A percentile compares a stretch with the other conserved stretches of the same genome.
phyloP scores from a whole-genome alignment of 1,139 yeast species.

The Hansenula sp. region DNA sequence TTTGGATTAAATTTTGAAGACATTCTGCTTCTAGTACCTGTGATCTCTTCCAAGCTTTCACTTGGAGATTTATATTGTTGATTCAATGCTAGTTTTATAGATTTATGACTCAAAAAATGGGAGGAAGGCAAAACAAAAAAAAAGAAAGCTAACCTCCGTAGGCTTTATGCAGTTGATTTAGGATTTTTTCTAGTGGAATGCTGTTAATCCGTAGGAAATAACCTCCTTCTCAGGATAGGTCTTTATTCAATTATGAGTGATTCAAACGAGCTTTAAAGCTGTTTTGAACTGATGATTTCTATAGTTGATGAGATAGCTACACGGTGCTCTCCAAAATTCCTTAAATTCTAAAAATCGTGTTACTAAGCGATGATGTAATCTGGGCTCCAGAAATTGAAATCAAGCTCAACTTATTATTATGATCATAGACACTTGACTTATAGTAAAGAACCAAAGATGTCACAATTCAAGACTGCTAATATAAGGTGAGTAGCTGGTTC shows the following conservation, averaged over 20 bases:
- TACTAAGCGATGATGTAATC: too few species aligned
- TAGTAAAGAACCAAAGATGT: conserved; percentile 3
- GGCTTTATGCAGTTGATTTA: too few species aligned
- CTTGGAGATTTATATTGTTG: not conserved
- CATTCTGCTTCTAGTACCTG: conserved; percentile 4
- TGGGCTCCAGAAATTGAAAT: too few species aligned
- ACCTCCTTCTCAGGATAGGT: too few species aligned
- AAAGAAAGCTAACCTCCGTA: too few species aligned
- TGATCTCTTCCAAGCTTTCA: not conserved
- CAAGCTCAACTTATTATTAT: too few species aligned
- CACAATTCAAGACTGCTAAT: conserved; percentile 14
- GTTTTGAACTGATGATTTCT: too few species aligned
- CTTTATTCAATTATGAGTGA: not conserved
- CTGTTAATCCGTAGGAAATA: too few species aligned
- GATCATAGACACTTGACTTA: not conserved
- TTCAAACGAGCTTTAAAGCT: conserved; percentile 1
- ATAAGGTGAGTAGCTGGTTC: conserved; percentile 13
- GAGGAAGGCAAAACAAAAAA: conserved; percentile 1
- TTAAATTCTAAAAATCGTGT: too few species aligned
- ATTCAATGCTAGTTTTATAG: not conserved
- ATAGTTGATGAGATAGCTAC: too few species aligned
- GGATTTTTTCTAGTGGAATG: too few species aligned
- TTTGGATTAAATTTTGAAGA: conserved; percentile 15
- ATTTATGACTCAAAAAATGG: not conserved
- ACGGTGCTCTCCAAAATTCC: too few species aligned